Conservation (phyloP, 2,329 filamentous ascomycete genomes). For the Trichophyton schoenleinii region DNA sequence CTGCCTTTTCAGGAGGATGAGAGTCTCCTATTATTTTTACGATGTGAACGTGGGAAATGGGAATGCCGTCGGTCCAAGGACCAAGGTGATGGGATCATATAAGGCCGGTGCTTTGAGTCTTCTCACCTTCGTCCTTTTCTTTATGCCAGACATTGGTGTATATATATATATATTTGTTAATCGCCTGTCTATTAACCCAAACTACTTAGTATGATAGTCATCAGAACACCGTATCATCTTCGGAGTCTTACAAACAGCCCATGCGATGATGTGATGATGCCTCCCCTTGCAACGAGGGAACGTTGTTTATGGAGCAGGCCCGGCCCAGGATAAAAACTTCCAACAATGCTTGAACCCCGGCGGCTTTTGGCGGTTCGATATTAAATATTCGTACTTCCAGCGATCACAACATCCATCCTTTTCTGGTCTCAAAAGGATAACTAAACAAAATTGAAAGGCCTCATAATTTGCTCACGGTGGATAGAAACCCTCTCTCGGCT, state of each 20-base stretch:
- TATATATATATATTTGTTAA: background rate
- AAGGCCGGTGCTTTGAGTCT: background rate
- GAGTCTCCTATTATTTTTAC: background rate
- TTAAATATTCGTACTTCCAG: background rate
- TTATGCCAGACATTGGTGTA: background rate
- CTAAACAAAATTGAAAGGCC: background rate
- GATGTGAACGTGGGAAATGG: background rate
- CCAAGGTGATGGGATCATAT: background rate
- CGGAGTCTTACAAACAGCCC: background rate
- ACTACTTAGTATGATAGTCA: background rate
- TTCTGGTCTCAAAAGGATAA: background rate
- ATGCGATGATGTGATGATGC: background rate
- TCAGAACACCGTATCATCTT: background rate
- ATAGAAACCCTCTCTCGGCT: background rate
- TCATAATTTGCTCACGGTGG: background rate
- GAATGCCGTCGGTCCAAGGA: background rate
- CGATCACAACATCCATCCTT: background rate
- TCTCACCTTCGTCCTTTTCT: too few species aligned
- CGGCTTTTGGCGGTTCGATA: conserved; percentile 1
- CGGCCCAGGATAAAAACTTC: background rate
- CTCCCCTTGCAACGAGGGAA: background rate
- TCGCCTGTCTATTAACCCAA: background rate
- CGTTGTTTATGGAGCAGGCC: background rate
- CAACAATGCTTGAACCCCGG: background rate
- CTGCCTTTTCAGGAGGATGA: background rate